Evolutionary conservation across 805 yeast species (phyloP).

Genomic region (Maudiozyma barnettii): DNA sequence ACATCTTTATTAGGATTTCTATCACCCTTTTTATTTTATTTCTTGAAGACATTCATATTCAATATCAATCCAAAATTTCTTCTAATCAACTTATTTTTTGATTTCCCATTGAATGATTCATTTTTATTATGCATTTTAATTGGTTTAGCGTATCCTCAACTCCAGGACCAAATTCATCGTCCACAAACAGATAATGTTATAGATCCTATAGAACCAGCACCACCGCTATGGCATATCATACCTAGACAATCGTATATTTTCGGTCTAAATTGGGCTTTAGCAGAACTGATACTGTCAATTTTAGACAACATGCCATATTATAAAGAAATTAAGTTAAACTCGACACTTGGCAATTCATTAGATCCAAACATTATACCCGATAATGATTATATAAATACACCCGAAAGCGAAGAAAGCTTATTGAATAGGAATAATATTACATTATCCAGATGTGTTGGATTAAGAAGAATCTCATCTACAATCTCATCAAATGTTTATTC

Average conservation of each 20-base stretch:
- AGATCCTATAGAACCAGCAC: not conserved
- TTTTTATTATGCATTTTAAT: constrained; percentile 29
- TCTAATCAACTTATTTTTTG: constrained; percentile 24
- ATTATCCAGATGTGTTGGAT: constrained; percentile 30
- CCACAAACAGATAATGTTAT: not conserved
- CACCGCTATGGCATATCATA: constrained; percentile 31
- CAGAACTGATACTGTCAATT: constrained; percentile 26
- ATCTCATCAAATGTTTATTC: constrained; percentile 27
- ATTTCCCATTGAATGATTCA: constrained; percentile 30
- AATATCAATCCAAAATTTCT: constrained; percentile 23
- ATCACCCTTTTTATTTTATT: constrained; percentile 29
- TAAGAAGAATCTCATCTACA: constrained; percentile 29
- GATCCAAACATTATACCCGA: not conserved
- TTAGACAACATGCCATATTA: constrained; percentile 19
- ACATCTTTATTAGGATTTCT: constrained; percentile 29
- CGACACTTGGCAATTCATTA: not conserved
- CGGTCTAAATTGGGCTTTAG: constrained; percentile 31
- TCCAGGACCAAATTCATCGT: constrained; percentile 15
- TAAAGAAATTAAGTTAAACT: constrained; percentile 16
- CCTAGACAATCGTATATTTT: constrained; percentile 33
- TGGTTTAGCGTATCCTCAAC: constrained; percentile 34
- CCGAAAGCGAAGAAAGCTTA: not conserved
- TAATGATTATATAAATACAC: not conserved
- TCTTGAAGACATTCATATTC: constrained; percentile 23
- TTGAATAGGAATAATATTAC: constrained; percentile 26